Percentiles rank a stretch among this genome's conserved stretches.
Conservation (phyloP, 371 early-diverging fungal genomes). For the Catenaria anguillulae region DNA sequence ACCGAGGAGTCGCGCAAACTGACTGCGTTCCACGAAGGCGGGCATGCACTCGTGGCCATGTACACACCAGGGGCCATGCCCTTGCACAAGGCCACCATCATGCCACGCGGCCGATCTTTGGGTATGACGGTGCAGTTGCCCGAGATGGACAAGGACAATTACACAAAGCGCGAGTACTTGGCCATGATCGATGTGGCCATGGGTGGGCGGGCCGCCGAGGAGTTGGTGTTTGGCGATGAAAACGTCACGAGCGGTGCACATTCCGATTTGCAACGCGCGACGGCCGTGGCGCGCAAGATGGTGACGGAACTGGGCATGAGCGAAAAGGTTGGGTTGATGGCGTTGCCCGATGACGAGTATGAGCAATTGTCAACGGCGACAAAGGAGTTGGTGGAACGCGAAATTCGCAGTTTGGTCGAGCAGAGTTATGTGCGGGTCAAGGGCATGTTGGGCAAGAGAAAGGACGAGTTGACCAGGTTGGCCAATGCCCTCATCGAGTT, state of each 20-base stretch:
- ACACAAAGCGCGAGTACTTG: constrained; percentile 61
- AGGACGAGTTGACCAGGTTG: constrained; percentile 75
- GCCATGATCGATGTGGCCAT: constrained; percentile 91
- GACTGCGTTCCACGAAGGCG: constrained; percentile 97
- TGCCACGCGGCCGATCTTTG: constrained; percentile 83
- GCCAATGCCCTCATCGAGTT: constrained; percentile 82
- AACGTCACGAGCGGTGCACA: constrained; percentile 89
- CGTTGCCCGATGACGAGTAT: constrained; percentile 46
- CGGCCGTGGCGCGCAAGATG: constrained; percentile 79
- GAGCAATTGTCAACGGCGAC: constrained; percentile 52
- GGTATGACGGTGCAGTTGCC: constrained; percentile 92
- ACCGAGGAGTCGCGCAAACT: constrained; percentile 68
- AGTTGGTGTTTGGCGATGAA: constrained; percentile 79
- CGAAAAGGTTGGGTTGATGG: constrained; percentile 45
- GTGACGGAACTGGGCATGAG: constrained; percentile 88
- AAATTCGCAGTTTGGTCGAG: constrained; percentile 59
- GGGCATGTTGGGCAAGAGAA: constrained; percentile 49
- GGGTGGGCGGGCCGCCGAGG: constrained; percentile 95
- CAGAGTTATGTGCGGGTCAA: constrained; percentile 43
- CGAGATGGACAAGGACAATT: constrained; percentile 77
- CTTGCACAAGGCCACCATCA: constrained; percentile 95
- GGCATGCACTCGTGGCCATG: constrained; percentile 89
- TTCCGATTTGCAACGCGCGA: constrained; percentile 83
- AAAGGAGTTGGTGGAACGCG: constrained; percentile 64
- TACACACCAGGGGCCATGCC: constrained; percentile 87